A percentile compares a stretch with the other conserved stretches of the same genome.
phyloP scores from a whole-genome alignment of 768 basidiomycete genomes.

The Pulveroboletus ravenelii region DNA sequence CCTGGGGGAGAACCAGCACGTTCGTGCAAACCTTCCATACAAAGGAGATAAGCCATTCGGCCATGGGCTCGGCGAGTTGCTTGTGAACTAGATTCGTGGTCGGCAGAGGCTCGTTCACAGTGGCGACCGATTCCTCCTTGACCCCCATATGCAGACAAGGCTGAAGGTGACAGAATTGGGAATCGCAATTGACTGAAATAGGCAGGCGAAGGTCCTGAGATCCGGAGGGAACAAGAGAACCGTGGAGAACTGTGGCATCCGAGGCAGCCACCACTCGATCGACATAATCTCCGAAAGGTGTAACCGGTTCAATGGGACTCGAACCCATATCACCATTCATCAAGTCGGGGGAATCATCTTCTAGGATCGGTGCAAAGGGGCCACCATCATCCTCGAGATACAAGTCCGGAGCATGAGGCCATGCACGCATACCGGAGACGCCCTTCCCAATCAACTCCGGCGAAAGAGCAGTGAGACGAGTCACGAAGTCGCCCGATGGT shows the following conservation, averaged over 20 bases:
- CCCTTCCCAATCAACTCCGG: constrained; percentile 13
- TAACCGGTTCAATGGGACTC: constrained; percentile 70
- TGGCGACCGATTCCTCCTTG: constrained; percentile 32
- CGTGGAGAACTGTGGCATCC: constrained; percentile 24
- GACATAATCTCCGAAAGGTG: constrained; percentile 72
- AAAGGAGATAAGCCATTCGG: constrained; percentile 75
- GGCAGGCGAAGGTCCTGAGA: constrained; percentile 18
- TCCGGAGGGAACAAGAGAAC: constrained; percentile 14
- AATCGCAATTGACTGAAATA: constrained; percentile 22
- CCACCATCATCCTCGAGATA: constrained; percentile 26
- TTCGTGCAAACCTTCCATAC: constrained; percentile 82
- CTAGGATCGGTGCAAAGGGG: constrained; percentile 58
- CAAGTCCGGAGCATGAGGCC: constrained; percentile 16
- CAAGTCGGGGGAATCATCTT: constrained; percentile 59
- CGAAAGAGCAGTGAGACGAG: background rate
- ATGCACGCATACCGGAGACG: constrained; percentile 5
- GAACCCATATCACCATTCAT: constrained; percentile 50
- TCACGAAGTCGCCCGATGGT: background rate
- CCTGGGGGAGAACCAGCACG: constrained; percentile 53
- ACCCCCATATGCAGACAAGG: constrained; percentile 9
- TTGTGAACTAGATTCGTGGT: constrained; percentile 55
- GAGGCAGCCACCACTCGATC: constrained; percentile 62
- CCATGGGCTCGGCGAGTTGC: constrained; percentile 70
- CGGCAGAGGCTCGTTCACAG: constrained; percentile 33
- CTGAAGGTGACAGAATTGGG: constrained; percentile 22